These are phyloP conservation scores for Phoma sp. DNA, from an alignment of 2,329 filamentous ascomycete species.

Conservation along the genomic window DNA sequence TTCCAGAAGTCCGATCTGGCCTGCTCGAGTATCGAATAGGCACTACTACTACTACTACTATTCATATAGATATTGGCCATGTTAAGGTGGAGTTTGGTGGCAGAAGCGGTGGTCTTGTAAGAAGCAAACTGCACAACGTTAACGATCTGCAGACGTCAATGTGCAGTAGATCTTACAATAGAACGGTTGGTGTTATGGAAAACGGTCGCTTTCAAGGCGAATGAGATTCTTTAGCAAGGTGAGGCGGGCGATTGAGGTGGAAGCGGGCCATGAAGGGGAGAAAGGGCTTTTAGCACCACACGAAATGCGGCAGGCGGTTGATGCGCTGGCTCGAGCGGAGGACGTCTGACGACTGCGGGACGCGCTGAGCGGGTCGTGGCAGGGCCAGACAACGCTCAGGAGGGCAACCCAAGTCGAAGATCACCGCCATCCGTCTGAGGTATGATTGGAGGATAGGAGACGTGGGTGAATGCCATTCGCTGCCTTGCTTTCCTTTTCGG, in stretches of 20 bases:
- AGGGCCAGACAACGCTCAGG: conserved; percentile 32
- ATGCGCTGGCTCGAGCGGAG: conserved; percentile 45
- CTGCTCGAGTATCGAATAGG: conserved; percentile 42
- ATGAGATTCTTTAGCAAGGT: conserved; percentile 25
- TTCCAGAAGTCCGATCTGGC: conserved; percentile 47
- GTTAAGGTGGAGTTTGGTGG: conserved; percentile 15
- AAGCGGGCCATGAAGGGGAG: conserved; percentile 30
- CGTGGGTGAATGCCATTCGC: conserved; percentile 30
- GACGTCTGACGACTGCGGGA: conserved; percentile 37
- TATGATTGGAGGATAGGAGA: conserved; percentile 27
- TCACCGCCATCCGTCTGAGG: conserved; percentile 17
- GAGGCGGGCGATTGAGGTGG: conserved; percentile 39
- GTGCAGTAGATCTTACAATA: conserved; percentile 27
- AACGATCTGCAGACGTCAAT: conserved; percentile 32
- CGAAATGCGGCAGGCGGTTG: conserved; percentile 22
- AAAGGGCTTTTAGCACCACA: conserved; percentile 36
- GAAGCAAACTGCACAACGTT: conserved; percentile 28
- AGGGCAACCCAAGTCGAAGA: conserved; percentile 38
- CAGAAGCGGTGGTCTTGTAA: conserved; percentile 11
- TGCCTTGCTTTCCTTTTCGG: conserved; percentile 31
- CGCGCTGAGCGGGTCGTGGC: conserved; percentile 27
- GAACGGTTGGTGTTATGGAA: conserved; percentile 5
- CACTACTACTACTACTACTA: conserved; percentile 27
- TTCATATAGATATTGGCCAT: conserved; percentile 36
- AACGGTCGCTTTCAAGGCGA: conserved; percentile 7